These are phyloP conservation scores for Sclerotinia subarctica DNA, from an alignment of 2,329 filamentous ascomycete species.

Conservation along the genomic window DNA sequence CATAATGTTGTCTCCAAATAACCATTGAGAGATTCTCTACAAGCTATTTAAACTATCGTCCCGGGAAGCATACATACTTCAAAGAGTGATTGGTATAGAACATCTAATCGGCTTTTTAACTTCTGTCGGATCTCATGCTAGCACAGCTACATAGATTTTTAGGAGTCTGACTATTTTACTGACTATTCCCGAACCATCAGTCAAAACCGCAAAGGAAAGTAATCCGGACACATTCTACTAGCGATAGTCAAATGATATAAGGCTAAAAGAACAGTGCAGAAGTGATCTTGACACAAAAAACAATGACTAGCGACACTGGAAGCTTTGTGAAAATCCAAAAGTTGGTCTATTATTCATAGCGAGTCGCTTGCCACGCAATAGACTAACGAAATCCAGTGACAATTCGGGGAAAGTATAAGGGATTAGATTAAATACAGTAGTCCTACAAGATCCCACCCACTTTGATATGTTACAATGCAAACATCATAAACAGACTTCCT, in stretches of 20 bases:
- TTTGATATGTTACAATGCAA: conserved; percentile 33
- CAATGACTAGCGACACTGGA: neutral
- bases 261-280: neutral
- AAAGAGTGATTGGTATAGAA: too few relatives aligned
- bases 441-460: neutral
- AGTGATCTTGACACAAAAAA: neutral
- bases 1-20: neutral
- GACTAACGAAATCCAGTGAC: neutral
- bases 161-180: neutral
- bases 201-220: neutral
- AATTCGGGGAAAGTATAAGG: neutral
- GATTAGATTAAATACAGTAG: neutral
- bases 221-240: too few relatives aligned
- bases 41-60: neutral
- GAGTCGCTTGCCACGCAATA: neutral
- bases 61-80: too few relatives aligned
- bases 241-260: neutral
- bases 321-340: neutral
- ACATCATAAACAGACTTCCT: conserved; percentile 36
- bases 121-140: too few relatives aligned
- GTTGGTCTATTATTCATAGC: neutral
- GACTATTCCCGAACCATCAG: neutral
- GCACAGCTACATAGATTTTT: too few relatives aligned
- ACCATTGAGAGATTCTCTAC: neutral
- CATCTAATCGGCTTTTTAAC: too few relatives aligned